Evolutionary conservation across 371 early-diverging fungal genomes (phyloP).

Genomic region (Enterospora canceri): DNA sequence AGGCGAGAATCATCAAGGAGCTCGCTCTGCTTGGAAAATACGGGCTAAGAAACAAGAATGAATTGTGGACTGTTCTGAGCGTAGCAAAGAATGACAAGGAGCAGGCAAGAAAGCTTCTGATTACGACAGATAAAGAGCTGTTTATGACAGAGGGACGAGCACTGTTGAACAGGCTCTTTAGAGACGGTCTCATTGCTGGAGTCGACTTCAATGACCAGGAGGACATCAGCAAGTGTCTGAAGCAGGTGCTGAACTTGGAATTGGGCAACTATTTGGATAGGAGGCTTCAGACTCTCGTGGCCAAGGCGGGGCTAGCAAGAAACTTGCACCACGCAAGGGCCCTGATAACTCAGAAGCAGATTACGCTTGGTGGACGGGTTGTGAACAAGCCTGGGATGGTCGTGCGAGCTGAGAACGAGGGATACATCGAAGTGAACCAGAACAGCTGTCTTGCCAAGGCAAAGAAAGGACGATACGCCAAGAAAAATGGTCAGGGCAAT

Average conservation of each 20-base stretch:
- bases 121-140: slow-evolving; percentile 83
- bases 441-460: neutral
- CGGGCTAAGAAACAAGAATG: slow-evolving; percentile 97
- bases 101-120: slow-evolving; percentile 97
- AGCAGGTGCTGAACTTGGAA: slow-evolving; percentile 91
- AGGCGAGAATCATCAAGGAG: slow-evolving; percentile 93
- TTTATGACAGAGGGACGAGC: slow-evolving; percentile 96
- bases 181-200: slow-evolving; percentile 79
- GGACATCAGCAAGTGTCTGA: slow-evolving; percentile 85
- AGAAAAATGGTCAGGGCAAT: neutral
- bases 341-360: slow-evolving; percentile 66
- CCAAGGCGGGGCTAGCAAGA: slow-evolving; percentile 92
- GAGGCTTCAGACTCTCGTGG: slow-evolving; percentile 95
- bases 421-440: slow-evolving; percentile 45
- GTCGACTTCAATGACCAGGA: slow-evolving; percentile 50
- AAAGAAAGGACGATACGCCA: neutral
- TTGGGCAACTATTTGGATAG: slow-evolving; percentile 95
- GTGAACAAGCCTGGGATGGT: slow-evolving; percentile 53
- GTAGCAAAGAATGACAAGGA: slow-evolving; percentile 94
- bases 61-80: slow-evolving; percentile 90
- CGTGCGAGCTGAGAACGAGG: slow-evolving; percentile 52
- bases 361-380: slow-evolving; percentile 50
- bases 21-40: slow-evolving; percentile 90
- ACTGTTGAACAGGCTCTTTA: slow-evolving; percentile 85
- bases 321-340: slow-evolving; percentile 98